These are phyloP conservation scores for Boletus sp. DNA, from an alignment of 1,284 basidiomycete species.

Conservation along the genomic window DNA sequence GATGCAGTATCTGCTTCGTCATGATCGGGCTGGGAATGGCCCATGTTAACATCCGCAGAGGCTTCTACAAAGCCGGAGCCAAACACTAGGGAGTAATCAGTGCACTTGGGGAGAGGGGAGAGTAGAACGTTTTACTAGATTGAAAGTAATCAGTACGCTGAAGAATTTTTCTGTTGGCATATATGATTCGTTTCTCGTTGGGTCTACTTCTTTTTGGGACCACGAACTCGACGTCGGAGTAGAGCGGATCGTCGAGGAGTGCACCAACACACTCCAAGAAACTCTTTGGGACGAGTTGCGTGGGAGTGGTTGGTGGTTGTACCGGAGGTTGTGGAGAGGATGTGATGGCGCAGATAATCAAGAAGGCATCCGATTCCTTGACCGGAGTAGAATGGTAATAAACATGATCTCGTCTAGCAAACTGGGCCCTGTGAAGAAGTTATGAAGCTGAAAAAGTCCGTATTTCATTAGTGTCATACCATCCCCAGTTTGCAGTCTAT, in stretches of 20 bases:
- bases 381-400: conserved; percentile 61
- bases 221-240: conserved; percentile 80
- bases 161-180: conserved; percentile 67
- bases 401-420: conserved; percentile 70
- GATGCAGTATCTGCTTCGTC: conserved; percentile 29
- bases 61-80: conserved; percentile 63
- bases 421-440: conserved; percentile 60
- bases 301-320: conserved; percentile 42
- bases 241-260: conserved; percentile 74
- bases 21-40: conserved; percentile 13
- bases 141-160: conserved; percentile 73
- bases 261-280: conserved; percentile 68
- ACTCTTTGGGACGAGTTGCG: conserved; percentile 55
- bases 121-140: conserved; percentile 43
- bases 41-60: conserved; percentile 23
- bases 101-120: not conserved
- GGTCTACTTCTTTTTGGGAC: conserved; percentile 49
- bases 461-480: conserved; percentile 40
- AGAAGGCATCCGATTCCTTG: conserved; percentile 59
- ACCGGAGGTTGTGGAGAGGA: conserved; percentile 58
- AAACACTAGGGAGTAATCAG: conserved; percentile 51
- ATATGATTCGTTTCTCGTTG: conserved; percentile 47
- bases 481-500: conserved; percentile 81
- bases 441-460: conserved; percentile 1
- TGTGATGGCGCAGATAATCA: conserved; percentile 78